A percentile compares a stretch with the other conserved stretches of the same genome.
Evolutionary conservation across 371 early-diverging fungal genomes (phyloP).

Genomic region (Massospora cicadina): DNA sequence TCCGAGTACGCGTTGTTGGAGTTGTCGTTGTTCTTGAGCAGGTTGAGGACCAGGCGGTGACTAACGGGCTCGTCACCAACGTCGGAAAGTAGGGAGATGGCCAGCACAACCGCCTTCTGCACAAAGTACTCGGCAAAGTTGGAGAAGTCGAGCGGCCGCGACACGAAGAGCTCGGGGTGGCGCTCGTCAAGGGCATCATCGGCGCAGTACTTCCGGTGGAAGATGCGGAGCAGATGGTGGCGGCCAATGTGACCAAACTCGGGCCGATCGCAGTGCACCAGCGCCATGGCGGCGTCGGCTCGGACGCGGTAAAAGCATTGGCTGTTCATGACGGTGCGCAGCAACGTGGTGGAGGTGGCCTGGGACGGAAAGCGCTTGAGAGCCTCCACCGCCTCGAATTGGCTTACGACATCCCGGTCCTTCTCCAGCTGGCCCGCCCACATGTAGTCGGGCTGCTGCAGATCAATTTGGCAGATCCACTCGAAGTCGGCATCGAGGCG

Average conservation of each 20-base stretch:
- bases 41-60: slow-evolving; percentile 29
- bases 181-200: slow-evolving; percentile 10
- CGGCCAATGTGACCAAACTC: slow-evolving; percentile 47
- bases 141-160: slow-evolving; percentile 72
- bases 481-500: slow-evolving; percentile 90
- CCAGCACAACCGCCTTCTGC: slow-evolving; percentile 59
- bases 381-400: slow-evolving; percentile 67
- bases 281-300: slow-evolving; percentile 76
- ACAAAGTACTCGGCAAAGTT: slow-evolving; percentile 72
- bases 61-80: slow-evolving; percentile 39
- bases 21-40: slow-evolving; percentile 81
- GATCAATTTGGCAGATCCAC: slow-evolving; percentile 76
- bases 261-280: slow-evolving; percentile 49
- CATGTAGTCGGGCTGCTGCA: slow-evolving; percentile 91
- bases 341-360: slow-evolving; percentile 49
- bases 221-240: slow-evolving; percentile 53
- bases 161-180: slow-evolving; percentile 24
- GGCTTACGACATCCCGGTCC: slow-evolving; percentile 91
- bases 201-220: slow-evolving; percentile 53
- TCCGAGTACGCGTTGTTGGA: slow-evolving; percentile 73
- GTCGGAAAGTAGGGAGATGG: slow-evolving; percentile 38
- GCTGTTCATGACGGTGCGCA: slow-evolving; percentile 60
- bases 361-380: slow-evolving; percentile 40
- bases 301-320: slow-evolving; percentile 82
- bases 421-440: slow-evolving; percentile 86